Evolutionary conservation across 139 green algal genomes (phyloP), one percentile per base, ranked within the genome.

Genomic region (Coccomyxa sp.): DNA sequence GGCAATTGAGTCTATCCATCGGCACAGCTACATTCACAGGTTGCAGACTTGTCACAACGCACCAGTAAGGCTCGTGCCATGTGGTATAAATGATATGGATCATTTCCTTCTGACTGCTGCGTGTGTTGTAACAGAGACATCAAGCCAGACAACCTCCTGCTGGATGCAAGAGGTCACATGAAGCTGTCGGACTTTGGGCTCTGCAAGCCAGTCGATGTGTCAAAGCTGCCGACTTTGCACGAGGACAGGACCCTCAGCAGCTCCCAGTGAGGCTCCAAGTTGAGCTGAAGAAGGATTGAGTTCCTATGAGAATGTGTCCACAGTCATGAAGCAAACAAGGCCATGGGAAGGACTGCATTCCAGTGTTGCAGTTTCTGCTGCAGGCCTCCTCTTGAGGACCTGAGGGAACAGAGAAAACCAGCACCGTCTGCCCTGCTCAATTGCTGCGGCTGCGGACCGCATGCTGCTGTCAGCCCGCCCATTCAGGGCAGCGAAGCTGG

Each of bases 121-220:
- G 28, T 45, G 30, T 79, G 63, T 71, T 30, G 71, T 32, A 58
- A 31, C 86, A 93, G 96, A 57, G 95, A 99, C 89, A 98, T 99
- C 85, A 99, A 99, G 87, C 96, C 96, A 0, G 96, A 99, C 90
- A 99, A 99, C 87, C 87, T 99, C 85, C 91, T 99, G 81, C 90
- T 99, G 32, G 93, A 95, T 63, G 79, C 81, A 0, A 59, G 89
- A 13, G 96, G 96, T 0, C 96, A 98, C 87, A 95, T 99, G 79
- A 99, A 98, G 91, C 93, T 99, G 67, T 93, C 83, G n/a, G 96
- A 99, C 89, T 99, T 99, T 93, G 96, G 96, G 58, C 89, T 99
- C 32, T 99, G 96, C 91, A 98, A 98, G 90, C 95, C 96, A 0
- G 91, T 99, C 66, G 92, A 98, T 82, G 80, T 92, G 0, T 85